These are phyloP conservation scores for Areca catechu DNA, from an alignment of 176 grass and related monocot genomes.

Conservation along the genomic window DNA sequence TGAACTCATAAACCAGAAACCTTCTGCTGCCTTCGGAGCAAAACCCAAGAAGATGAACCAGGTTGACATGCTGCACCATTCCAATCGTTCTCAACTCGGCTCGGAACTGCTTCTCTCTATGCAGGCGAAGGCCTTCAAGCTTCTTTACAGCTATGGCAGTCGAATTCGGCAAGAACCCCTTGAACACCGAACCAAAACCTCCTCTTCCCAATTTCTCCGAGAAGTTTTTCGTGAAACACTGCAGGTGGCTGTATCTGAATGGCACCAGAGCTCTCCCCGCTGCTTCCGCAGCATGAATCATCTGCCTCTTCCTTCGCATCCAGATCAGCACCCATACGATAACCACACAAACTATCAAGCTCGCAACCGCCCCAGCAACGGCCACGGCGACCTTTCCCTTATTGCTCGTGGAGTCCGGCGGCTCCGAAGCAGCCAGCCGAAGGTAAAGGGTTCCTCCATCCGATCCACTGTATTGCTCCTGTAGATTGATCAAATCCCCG, in stretches of 20 bases:
- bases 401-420: constrained; percentile 33
- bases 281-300: constrained; percentile 38
- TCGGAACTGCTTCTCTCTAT: constrained; percentile 89
- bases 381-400: constrained; percentile 26
- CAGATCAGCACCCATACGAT: constrained; percentile 23
- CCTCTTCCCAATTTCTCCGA: constrained; percentile 58
- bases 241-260: constrained; percentile 58
- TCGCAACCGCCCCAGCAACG: constrained; percentile 33
- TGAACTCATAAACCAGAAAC: constrained; percentile 66
- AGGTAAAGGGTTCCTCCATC: constrained; percentile 52
- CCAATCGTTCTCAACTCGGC: constrained; percentile 86
- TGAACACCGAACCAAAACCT: constrained; percentile 63
- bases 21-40: constrained; percentile 53
- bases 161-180: constrained; percentile 53
- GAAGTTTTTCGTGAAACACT: constrained; percentile 64
- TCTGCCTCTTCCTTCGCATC: constrained; percentile 29
- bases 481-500: constrained; percentile 46
- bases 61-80: constrained; percentile 71
- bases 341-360: constrained; percentile 16
- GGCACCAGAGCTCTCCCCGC: constrained; percentile 43
- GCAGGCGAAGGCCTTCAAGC: constrained; percentile 47
- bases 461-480: constrained; percentile 33
- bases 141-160: constrained; percentile 67
- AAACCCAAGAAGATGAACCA: constrained; percentile 63
- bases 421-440: constrained; percentile 67